Evolutionary conservation across 768 basidiomycete genomes (phyloP).

Genomic region (Clavaria fumosa): DNA sequence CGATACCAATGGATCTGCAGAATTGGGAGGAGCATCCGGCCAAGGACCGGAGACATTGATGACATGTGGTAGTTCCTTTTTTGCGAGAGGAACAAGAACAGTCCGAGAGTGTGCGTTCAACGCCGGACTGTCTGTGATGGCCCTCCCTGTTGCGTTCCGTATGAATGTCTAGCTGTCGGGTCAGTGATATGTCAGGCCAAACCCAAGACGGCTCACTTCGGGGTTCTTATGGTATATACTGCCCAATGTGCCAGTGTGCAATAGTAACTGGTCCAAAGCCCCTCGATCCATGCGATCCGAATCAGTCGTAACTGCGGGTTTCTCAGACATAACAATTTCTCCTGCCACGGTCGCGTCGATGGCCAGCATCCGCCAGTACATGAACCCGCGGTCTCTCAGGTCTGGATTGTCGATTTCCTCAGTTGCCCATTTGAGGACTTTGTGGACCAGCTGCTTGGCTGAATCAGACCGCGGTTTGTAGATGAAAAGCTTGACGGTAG

Average conservation of each 20-base stretch:
- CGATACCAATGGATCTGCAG: conserved; percentile 15
- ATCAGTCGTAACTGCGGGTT: conserved; percentile 95
- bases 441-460: conserved; percentile 81
- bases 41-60: conserved; percentile 50
- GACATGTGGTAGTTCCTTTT: conserved; percentile 27
- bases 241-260: conserved; percentile 87
- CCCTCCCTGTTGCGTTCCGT: conserved; percentile 71
- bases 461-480: conserved; percentile 73
- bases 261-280: conserved; percentile 81
- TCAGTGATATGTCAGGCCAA: conserved; percentile 4
- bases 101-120: conserved; percentile 69
- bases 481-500: conserved; percentile 91
- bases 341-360: conserved; percentile 80
- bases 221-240: conserved; percentile 99
- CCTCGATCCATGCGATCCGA: conserved; percentile 96
- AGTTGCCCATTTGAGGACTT: conserved; percentile 92
- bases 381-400: conserved; percentile 91
- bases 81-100: conserved; percentile 47
- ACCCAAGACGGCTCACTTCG: conserved; percentile 33
- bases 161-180: conserved; percentile 66
- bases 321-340: conserved; percentile 83
- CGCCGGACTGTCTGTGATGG: conserved; percentile 77
- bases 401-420: conserved; percentile 98
- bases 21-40: conserved; percentile 21
- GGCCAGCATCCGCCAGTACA: conserved; percentile 98